These are phyloP conservation scores for Mycena floridula DNA, from an alignment of 768 basidiomycete genomes.

Conservation along the genomic window DNA sequence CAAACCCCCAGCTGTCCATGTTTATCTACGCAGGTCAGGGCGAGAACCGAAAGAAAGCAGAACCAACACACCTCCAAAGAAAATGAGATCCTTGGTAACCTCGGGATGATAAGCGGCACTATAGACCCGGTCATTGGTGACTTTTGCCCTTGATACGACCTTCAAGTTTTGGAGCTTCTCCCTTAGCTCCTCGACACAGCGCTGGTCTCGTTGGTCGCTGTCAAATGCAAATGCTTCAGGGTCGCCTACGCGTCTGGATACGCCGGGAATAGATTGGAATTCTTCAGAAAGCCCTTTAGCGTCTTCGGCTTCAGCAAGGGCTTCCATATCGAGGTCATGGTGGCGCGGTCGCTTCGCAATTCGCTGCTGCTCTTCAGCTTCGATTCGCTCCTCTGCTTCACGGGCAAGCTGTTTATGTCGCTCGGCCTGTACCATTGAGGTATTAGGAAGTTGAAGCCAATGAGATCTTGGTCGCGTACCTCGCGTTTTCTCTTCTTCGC, in stretches of 20 bases:
- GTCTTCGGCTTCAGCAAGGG: slow-evolving; percentile 44
- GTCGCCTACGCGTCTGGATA: slow-evolving; percentile 34
- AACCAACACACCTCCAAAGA: slow-evolving; percentile 61
- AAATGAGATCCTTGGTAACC: slow-evolving; percentile 73
- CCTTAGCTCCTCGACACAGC: slow-evolving; percentile 47
- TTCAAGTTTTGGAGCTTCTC: slow-evolving; percentile 49
- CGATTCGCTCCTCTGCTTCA: slow-evolving; percentile 57
- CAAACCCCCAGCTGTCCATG: slow-evolving; percentile 80
- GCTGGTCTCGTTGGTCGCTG: slow-evolving; percentile 37
- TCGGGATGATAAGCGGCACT: slow-evolving; percentile 80
- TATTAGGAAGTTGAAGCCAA: neutral
- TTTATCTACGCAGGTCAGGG: slow-evolving; percentile 49
- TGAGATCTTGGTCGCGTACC: slow-evolving; percentile 26
- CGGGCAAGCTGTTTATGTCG: slow-evolving; percentile 40
- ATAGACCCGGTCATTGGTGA: slow-evolving; percentile 70
- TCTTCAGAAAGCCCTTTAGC: slow-evolving; percentile 36
- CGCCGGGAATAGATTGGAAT: slow-evolving; percentile 34
- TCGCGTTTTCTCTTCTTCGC: slow-evolving; percentile 61
- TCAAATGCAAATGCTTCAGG: slow-evolving; percentile 50
- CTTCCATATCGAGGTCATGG: slow-evolving; percentile 53
- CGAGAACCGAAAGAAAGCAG: neutral
- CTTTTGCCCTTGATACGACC: slow-evolving; percentile 75
- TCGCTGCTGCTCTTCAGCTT: slow-evolving; percentile 56
- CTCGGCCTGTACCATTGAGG: slow-evolving; percentile 32
- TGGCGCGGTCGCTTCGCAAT: slow-evolving; percentile 65